phyloP scores from a whole-genome alignment of 345 rosid species.

The Nasturtium officinale region DNA sequence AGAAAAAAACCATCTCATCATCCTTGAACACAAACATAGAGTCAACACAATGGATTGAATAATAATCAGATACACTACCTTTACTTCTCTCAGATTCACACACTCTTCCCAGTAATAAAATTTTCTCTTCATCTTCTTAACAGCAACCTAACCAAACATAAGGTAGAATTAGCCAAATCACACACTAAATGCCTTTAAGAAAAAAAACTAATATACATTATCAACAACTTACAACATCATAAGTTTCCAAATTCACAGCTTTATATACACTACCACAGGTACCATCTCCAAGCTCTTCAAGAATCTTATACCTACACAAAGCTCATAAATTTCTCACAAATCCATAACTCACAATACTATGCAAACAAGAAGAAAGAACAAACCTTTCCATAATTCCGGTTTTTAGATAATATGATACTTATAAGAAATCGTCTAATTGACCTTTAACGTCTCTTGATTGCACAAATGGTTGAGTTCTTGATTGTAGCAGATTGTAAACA shows the following conservation, averaged over 20 bases:
- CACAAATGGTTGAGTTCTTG: constrained; percentile 51
- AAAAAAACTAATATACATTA: neutral
- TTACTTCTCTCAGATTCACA: constrained; percentile 85
- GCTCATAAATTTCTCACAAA: neutral
- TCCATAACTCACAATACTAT: constrained; percentile 14
- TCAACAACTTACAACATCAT: constrained; percentile 62
- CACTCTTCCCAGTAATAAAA: constrained; percentile 94
- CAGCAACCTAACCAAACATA: constrained; percentile 71
- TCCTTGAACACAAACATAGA: constrained; percentile 10
- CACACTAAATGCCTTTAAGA: neutral
- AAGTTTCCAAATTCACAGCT: constrained; percentile 72
- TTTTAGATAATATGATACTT: constrained; percentile 40
- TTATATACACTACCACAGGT: constrained; percentile 92
- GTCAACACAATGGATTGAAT: neutral
- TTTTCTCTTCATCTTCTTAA: constrained; percentile 93
- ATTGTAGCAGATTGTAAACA: constrained; percentile 59
- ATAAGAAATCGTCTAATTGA: constrained; percentile 57
- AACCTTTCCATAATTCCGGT: constrained; percentile 76
- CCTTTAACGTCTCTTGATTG: constrained; percentile 54
- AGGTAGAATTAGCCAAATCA: neutral
- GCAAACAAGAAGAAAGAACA: constrained; percentile 27
- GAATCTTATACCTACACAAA: constrained; percentile 66
- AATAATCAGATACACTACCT: constrained; percentile 49
- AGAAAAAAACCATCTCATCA: constrained; percentile 29
- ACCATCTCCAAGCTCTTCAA: constrained; percentile 95